Conservation (phyloP, 441 rosid genomes). For the Macaranga tanarius region DNA sequence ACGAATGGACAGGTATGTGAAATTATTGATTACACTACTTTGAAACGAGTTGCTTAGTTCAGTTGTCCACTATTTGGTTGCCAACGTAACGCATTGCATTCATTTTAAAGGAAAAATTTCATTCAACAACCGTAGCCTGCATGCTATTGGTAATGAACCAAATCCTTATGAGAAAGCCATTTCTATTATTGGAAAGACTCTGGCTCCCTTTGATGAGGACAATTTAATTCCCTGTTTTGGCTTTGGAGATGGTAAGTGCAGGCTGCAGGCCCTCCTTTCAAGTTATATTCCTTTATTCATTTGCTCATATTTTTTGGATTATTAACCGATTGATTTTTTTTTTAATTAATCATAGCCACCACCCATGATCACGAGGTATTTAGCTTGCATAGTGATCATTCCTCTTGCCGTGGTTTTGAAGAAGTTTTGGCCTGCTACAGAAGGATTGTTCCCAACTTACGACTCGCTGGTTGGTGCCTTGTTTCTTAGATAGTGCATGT, state of each 20-base stretch:
- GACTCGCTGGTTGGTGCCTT: constrained; percentile 56
- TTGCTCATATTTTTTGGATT: too few relatives aligned
- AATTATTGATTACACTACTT: constrained; percentile 28
- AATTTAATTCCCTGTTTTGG: constrained; percentile 77
- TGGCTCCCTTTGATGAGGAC: constrained; percentile 67
- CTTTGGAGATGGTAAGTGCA: constrained; percentile 63
- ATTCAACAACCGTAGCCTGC: constrained; percentile 53
- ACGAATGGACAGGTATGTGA: constrained; percentile 77
- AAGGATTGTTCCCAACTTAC: constrained; percentile 64
- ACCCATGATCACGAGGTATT: constrained; percentile 83
- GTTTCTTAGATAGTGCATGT: not conserved
- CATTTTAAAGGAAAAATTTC: constrained; percentile 53
- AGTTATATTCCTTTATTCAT: too few relatives aligned
- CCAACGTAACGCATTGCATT: constrained; percentile 10
- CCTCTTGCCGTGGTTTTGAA: constrained; percentile 68
- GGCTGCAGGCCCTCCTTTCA: too few relatives aligned
- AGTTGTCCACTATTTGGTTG: too few relatives aligned
- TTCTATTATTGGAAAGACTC: constrained; percentile 61
- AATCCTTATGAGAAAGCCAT: constrained; percentile 81
- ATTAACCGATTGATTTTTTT: too few relatives aligned
- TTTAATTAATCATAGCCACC: constrained; percentile 42
- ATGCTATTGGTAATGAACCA: constrained; percentile 44
- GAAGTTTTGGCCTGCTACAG: constrained; percentile 60
- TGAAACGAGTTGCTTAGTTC: too few relatives aligned
- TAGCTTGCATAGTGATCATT: constrained; percentile 57